Percentiles rank a stretch among this genome's conserved stretches.
Conservation (phyloP, 2,329 filamentous ascomycete genomes). For the Pseudogymnoascus sp. region DNA sequence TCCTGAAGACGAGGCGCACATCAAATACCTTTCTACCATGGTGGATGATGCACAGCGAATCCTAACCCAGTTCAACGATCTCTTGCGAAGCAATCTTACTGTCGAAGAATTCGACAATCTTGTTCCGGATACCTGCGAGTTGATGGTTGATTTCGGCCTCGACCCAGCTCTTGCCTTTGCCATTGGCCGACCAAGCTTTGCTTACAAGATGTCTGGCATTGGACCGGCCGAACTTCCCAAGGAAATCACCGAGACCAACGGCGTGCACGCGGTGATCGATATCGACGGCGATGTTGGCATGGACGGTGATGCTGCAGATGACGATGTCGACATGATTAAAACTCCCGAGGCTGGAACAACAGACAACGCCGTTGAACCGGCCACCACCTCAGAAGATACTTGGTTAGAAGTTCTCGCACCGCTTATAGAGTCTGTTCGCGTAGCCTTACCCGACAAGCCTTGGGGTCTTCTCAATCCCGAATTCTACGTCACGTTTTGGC, state of each 20-base stretch:
- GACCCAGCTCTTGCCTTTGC: slow-evolving; percentile 78
- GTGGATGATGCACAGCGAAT: slow-evolving; percentile 86
- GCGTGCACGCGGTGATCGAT: slow-evolving; percentile 31
- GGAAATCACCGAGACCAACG: neutral
- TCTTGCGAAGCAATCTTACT: slow-evolving; percentile 73
- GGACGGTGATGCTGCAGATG: slow-evolving; percentile 24
- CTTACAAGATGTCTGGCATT: slow-evolving; percentile 47
- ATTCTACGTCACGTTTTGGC: slow-evolving; percentile 91
- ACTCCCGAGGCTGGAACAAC: slow-evolving; percentile 21
- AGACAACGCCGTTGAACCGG: slow-evolving; percentile 31
- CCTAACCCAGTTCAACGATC: slow-evolving; percentile 80
- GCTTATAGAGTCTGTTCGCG: slow-evolving; percentile 63
- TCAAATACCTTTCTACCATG: slow-evolving; percentile 83
- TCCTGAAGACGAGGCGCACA: slow-evolving; percentile 65
- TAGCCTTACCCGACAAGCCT: slow-evolving; percentile 53
- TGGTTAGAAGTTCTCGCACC: slow-evolving; percentile 67
- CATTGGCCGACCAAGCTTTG: slow-evolving; percentile 69
- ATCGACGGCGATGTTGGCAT: slow-evolving; percentile 54
- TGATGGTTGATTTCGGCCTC: slow-evolving; percentile 74
- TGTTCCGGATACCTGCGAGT: slow-evolving; percentile 65
- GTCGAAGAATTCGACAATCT: slow-evolving; percentile 69
- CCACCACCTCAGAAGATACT: slow-evolving; percentile 34
- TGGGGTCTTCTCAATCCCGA: slow-evolving; percentile 68
- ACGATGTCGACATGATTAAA: slow-evolving; percentile 38
- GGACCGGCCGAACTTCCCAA: slow-evolving; percentile 18